phyloP scores from a whole-genome alignment of 2,329 filamentous ascomycete genomes.

The Alternaria dauci region DNA sequence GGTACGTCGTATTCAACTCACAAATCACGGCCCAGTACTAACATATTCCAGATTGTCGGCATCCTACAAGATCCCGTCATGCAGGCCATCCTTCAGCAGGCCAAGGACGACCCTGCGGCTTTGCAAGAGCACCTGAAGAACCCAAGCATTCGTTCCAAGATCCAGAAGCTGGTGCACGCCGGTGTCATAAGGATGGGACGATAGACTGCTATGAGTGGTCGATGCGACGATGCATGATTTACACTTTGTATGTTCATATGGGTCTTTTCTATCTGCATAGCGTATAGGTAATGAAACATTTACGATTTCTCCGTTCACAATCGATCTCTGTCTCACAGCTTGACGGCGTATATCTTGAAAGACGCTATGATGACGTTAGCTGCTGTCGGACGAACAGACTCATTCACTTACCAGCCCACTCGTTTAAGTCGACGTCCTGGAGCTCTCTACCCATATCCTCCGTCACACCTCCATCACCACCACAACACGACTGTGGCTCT shows the following conservation, averaged over 20 bases:
- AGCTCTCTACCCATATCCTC: constrained; percentile 24
- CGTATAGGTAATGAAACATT: constrained; percentile 25
- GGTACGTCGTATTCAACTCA: constrained; percentile 61
- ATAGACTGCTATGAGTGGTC: constrained; percentile 31
- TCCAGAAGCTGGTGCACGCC: constrained; percentile 92
- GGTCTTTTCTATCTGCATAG: constrained; percentile 25
- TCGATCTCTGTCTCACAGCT: constrained; percentile 25
- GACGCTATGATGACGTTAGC: constrained; percentile 43
- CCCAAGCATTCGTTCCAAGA: constrained; percentile 81
- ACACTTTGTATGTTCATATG: constrained; percentile 4
- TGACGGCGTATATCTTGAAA: constrained; percentile 62
- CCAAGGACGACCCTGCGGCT: constrained; percentile 89
- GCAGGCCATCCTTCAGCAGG: constrained; percentile 96
- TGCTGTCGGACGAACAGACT: neutral
- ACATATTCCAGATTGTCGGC: constrained; percentile 72
- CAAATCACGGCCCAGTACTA: constrained; percentile 25
- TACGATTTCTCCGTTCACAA: neutral
- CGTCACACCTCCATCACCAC: constrained; percentile 14
- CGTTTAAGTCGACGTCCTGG: constrained; percentile 45
- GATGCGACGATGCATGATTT: neutral
- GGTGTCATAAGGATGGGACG: constrained; percentile 85
- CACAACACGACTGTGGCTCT: neutral
- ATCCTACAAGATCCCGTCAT: constrained; percentile 97
- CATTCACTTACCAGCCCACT: constrained; percentile 23
- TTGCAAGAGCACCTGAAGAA: constrained; percentile 98